Evolutionary conservation across 2,329 filamentous ascomycete genomes (phyloP).

Genomic region (Neospermospora avenae): DNA sequence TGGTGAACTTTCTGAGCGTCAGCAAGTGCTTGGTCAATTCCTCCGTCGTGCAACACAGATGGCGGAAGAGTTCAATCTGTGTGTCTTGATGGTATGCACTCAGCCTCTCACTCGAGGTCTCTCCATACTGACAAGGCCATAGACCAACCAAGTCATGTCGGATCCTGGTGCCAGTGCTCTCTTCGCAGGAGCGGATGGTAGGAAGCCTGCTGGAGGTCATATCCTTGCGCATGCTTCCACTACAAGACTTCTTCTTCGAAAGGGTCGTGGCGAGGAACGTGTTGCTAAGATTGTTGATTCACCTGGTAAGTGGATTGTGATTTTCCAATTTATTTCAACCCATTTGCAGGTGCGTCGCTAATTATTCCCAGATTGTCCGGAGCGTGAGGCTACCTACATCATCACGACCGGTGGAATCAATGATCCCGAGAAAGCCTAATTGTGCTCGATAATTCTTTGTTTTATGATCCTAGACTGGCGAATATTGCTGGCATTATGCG

Average conservation of each 20-base stretch:
- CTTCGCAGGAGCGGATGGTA: constrained; percentile 64
- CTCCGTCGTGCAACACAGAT: constrained; percentile 61
- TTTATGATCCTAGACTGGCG: neutral
- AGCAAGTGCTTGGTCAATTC: constrained; percentile 65
- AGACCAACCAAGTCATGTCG: constrained; percentile 70
- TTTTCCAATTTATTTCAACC: neutral
- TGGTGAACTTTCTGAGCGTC: constrained; percentile 64
- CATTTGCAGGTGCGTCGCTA: neutral
- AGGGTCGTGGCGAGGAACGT: constrained; percentile 66
- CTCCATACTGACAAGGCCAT: neutral
- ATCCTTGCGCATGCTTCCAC: constrained; percentile 67
- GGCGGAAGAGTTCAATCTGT: constrained; percentile 68
- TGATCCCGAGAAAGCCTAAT: constrained; percentile 59
- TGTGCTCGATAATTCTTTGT: neutral
- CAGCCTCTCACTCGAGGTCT: neutral
- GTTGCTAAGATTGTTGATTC: constrained; percentile 68
- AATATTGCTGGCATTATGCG: neutral
- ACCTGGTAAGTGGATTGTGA: constrained; percentile 46
- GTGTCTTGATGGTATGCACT: constrained; percentile 53
- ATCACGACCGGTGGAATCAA: constrained; percentile 68
- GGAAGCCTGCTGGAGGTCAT: constrained; percentile 65
- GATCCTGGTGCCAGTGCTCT: constrained; percentile 66
- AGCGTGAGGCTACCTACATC: constrained; percentile 66
- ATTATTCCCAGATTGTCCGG: constrained; percentile 46
- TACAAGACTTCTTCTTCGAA: constrained; percentile 62